Evolutionary conservation across 768 basidiomycete species (phyloP), one percentile per base, ranked within the genome.

Genomic region (Tylopilus sp.): DNA sequence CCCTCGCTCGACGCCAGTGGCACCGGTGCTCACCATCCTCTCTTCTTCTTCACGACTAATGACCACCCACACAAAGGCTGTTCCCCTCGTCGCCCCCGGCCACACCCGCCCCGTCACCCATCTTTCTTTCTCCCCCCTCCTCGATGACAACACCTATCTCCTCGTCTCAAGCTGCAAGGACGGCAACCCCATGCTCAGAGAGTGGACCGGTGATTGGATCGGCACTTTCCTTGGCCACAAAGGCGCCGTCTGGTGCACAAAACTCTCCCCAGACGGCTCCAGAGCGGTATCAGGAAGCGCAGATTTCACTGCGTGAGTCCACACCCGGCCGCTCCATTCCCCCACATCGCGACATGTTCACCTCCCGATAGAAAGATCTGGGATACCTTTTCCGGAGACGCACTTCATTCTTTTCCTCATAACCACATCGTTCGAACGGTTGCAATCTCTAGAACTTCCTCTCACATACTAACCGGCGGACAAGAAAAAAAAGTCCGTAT

Each of bases 191-290:
- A 95, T 95, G 91, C 75, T 97, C 59, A 83, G 93, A 65, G 88
- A 93, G 64, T 95, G 95, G 95, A 90, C 91, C 49, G 95, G 95
- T 30, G 97, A 99, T 71, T 99, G 97, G 97, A 90, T 97, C 66
- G 97, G 97, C 33, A 91, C 88, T 17, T 91, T 90, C 68, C 76
- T 91, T 38, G 88, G 88, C 21, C 88, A 90, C 73, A 90, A 91
- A 69, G 97, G 95, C 60, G 95, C 95, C 8, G 95, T 99, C 4
- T 99, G 95, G 95, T 85, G 89, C 58, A 89, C 90, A 44, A 95
- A 97, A 71, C 81, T 99, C 53, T 91, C 88, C 23, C 72, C 78
- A 20, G 95, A 98, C 70, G 82, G 85, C 13, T 83, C 91, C 15
- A 80, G 84, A 63, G 95, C 95, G 13, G 94, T 85, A 20, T 88